Base-by-base conservation (phyloP, 2,329 filamentous ascomycete genomes). In the Neocucurbitaria cava region DNA sequence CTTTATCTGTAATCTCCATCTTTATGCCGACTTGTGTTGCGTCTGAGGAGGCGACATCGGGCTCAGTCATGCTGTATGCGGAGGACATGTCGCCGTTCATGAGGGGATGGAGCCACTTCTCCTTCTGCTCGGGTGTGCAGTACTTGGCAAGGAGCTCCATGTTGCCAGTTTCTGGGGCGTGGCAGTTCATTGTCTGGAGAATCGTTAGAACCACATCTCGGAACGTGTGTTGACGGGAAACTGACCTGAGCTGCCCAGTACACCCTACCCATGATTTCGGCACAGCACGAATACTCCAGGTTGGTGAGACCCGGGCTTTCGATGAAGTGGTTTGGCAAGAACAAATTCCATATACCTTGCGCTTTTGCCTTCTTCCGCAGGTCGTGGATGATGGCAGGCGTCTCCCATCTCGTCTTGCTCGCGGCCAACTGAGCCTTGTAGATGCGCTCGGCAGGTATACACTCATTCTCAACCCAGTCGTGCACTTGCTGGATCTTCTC, bases 121-220 rank as follows among this genome's bases (percentile, higher is more conserved):
- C 73, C 73, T 83, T 82, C 58, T 83, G 81, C 48, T 76, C 77
- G 1, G 77, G 70, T 13, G 75, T 82, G 65, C 81, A 81, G 72
- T 81, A 83, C 67, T 82, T 82, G 33, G 80, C 80, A 26, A 83
- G 75, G 9, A 83, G 77, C 61, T 83, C 81, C 67, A 83, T 83
- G 65, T 82, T 83, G 26, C 81, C 81, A 6, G 80, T 81, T 36
- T 82, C 79, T 17, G 79, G 81, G 2, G 81, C 81, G 48, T 77
- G 75, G 56, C 77, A 78, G 58, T 78, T 78, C 74, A 78, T 77
- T 0, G 77, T 78, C 77, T 78, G 46, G 46, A 24, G 3, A 20
- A 28, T 15, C 49, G 53, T 52, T 40, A 52, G 23, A 30, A 11
- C 31, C 24, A 13, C 21, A 20, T n/a, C 17, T 21, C n/a, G 10